phyloP scores from a whole-genome alignment of 306 rosid species.

The Pachyrhizus erosus region DNA sequence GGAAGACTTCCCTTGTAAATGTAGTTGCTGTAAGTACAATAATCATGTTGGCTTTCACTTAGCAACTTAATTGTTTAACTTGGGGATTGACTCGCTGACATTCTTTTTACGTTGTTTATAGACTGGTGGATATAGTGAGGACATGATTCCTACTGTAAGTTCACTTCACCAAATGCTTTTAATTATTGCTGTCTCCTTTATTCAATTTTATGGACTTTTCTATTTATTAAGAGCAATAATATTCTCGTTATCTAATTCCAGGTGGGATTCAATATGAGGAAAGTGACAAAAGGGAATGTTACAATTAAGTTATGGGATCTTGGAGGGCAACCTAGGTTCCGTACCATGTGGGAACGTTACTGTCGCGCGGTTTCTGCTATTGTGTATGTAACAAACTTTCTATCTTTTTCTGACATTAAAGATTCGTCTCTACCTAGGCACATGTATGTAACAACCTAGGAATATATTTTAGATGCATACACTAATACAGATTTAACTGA shows the following conservation, averaged over 20 bases:
- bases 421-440: background rate
- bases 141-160: slow-evolving; percentile 94
- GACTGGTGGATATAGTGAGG: slow-evolving; percentile 98
- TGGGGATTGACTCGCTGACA: slow-evolving; percentile 38
- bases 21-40: slow-evolving; percentile 80
- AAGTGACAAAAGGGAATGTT: slow-evolving; percentile 92
- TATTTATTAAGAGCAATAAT: background rate
- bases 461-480: slow-evolving; percentile 5
- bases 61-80: slow-evolving; percentile 13
- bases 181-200: slow-evolving; percentile 23
- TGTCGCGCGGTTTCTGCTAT: slow-evolving; percentile 95
- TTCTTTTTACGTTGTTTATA: slow-evolving; percentile 40
- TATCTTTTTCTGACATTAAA: slow-evolving; percentile 32
- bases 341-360: slow-evolving; percentile 98
- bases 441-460: background rate
- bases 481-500: background rate
- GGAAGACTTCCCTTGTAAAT: slow-evolving; percentile 93
- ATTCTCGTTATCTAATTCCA: slow-evolving; percentile 49
- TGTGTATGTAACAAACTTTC: slow-evolving; percentile 63
- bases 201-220: slow-evolving; percentile 4
- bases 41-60: slow-evolving; percentile 15
- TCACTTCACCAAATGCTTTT: slow-evolving; percentile 32
- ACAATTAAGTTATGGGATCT: slow-evolving; percentile 97
- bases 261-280: slow-evolving; percentile 96
- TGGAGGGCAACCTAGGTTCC: slow-evolving; percentile 97